Conservation (phyloP, 192 early-diverging fungal species). For the Coemansia sp. region DNA sequence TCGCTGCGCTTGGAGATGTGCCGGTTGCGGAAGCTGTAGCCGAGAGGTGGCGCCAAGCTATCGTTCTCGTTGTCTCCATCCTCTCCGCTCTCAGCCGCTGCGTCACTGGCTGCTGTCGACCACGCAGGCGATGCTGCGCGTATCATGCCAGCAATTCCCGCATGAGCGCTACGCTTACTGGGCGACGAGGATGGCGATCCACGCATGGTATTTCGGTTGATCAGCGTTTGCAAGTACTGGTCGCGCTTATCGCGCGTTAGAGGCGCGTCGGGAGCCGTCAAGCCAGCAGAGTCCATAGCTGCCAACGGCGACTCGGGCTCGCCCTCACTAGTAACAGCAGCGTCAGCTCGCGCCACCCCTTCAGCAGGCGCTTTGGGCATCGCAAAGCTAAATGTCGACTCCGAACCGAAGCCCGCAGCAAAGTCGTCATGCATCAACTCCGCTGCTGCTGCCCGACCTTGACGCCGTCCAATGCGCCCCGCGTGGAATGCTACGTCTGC, state of each 20-base stretch:
- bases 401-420: neutral
- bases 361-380: slow-evolving; percentile 9
- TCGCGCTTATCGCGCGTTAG: slow-evolving; percentile 52
- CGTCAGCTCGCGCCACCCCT: neutral
- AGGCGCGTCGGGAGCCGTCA: slow-evolving; percentile 29
- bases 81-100: slow-evolving; percentile 6
- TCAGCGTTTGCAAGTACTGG: slow-evolving; percentile 50
- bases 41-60: neutral
- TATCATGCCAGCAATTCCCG: slow-evolving; percentile 25
- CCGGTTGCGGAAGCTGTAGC: slow-evolving; percentile 7
- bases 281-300: neutral
- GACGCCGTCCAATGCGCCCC: slow-evolving; percentile 40
- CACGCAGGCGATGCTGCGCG: slow-evolving; percentile 32
- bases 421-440: slow-evolving; percentile 34
- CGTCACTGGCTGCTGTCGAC: slow-evolving; percentile 1
- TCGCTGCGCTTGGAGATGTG: slow-evolving; percentile 46
- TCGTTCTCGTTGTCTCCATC: slow-evolving; percentile 25
- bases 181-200: slow-evolving; percentile 5
- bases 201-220: slow-evolving; percentile 48
- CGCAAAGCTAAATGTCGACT: slow-evolving; percentile 15
- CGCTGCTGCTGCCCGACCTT: slow-evolving; percentile 36
- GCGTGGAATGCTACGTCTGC: slow-evolving; percentile 8
- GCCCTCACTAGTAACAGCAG: slow-evolving; percentile 6
- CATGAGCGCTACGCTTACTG: slow-evolving; percentile 25
- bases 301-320: slow-evolving; percentile 11